Evolutionary conservation across 2,329 filamentous ascomycete genomes (phyloP), one percentile per base, ranked within the genome.

Genomic region (Xylariales sp.): DNA sequence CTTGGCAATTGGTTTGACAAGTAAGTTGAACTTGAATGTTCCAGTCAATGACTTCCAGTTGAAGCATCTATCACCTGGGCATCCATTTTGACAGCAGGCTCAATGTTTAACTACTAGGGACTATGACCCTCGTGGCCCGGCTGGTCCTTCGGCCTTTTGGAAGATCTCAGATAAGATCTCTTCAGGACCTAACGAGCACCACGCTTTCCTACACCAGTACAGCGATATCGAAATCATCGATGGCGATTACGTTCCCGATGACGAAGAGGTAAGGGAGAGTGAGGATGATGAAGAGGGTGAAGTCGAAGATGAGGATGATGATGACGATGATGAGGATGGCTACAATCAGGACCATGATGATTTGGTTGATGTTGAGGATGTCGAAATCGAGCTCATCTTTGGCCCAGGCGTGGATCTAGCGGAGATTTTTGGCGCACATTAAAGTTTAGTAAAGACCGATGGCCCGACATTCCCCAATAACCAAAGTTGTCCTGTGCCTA

Each of bases 1-100:
- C 53, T 88, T 2, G 85, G 86, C 1, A 82, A 78, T 36, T 91
- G 86, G 86, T 90, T 88, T 51, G 84, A 88, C 50, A 82, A 80
- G 77, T 81, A 63, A 43, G 65, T 52, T 18, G 8, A n/a, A n/a
- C n/a, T n/a, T n/a, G n/a, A n/a, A n/a, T n/a, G n/a, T n/a, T n/a
- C n/a, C n/a, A n/a, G n/a, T n/a, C n/a, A n/a, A n/a, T n/a, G n/a
- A n/a, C n/a, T n/a, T n/a, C n/a, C n/a, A n/a, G n/a, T n/a, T n/a
- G n/a, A n/a, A n/a, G n/a, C n/a, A n/a, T n/a, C n/a, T n/a, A n/a
- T n/a, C n/a, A n/a, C n/a, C n/a, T n/a, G n/a, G n/a, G n/a, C n/a
- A n/a, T n/a, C n/a, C n/a, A n/a, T n/a, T n/a, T n/a, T n/a, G n/a
- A n/a, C n/a, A n/a, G n/a, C n/a, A n/a, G n/a, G n/a, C n/a, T n/a